Evolutionary conservation across 179 eudicot genomes (phyloP).

Genomic region (Beta lomatogona): DNA sequence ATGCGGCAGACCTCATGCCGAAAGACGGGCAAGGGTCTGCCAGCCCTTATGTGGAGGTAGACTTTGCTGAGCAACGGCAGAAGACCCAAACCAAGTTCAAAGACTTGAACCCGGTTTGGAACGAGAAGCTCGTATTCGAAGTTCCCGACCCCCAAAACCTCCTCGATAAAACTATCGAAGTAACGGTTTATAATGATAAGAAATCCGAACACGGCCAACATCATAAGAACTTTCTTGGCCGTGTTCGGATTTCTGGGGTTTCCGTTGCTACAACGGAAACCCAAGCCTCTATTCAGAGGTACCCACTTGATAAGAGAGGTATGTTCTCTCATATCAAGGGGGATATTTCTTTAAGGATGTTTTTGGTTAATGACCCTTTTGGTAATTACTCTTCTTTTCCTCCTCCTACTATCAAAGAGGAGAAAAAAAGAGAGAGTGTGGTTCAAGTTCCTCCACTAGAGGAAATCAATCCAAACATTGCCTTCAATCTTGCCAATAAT

Average conservation of each 20-base stretch:
- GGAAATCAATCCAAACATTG: constrained; percentile 37
- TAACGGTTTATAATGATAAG: constrained; percentile 54
- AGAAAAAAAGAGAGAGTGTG: constrained; percentile 11
- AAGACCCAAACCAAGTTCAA: constrained; percentile 54
- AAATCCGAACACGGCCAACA: constrained; percentile 34
- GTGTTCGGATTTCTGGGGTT: constrained; percentile 67
- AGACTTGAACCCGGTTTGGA: constrained; percentile 85
- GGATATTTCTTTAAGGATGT: constrained; percentile 63
- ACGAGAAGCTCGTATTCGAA: constrained; percentile 56
- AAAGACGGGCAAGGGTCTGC: constrained; percentile 85
- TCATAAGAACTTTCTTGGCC: constrained; percentile 66
- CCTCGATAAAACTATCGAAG: constrained; percentile 40
- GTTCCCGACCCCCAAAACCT: constrained; percentile 39
- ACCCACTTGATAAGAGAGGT: constrained; percentile 85
- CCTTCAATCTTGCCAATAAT: constrained; percentile 18
- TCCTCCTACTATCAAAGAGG: neutral
- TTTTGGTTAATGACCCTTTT: constrained; percentile 32
- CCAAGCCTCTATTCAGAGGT: constrained; percentile 52
- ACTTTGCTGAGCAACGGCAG: constrained; percentile 47
- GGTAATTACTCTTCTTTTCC: neutral
- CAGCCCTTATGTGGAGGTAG: constrained; percentile 64
- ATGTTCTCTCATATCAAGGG: constrained; percentile 77
- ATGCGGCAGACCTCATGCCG: constrained; percentile 68
- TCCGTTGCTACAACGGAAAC: constrained; percentile 49
- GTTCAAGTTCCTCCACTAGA: constrained; percentile 22